Evolutionary conservation across 805 yeast genomes (phyloP), one percentile per base, ranked within the genome.

Genomic region (Clavispora fructus): DNA sequence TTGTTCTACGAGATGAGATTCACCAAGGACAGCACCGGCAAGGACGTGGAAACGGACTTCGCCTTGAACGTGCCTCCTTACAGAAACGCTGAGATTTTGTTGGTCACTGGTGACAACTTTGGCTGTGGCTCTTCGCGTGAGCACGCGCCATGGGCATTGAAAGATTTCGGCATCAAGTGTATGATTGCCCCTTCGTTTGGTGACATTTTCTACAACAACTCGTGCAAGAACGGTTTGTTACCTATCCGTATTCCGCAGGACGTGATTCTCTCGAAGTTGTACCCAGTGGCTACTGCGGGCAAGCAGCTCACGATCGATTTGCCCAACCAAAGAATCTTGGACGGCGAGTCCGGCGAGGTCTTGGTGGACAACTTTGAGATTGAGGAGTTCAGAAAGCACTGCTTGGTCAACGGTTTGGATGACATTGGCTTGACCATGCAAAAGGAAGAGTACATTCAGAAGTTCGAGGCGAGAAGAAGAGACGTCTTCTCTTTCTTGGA

Each of bases 61-160:
- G 85, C 87, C 46, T 78, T 94, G 58, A 94, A 94, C 66, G 87
- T 81, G 43, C 85, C 76, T 45, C 96, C 97, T 43, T 92, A 82
- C 76, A 80, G 83, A 55, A 60, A 77, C 23, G 85, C 98, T 17
- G 83, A 86, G 67, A 84, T 92, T 56, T 74, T 94, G 55, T 85
- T 92, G 56, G 96, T 90, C 49, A 82, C 95, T 38, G 99, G 99
- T 66, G 95, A 88, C 64, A 94, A 94, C 76, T 94, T 94, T 64
- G 99, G 99, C 56, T 94, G 99, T 75, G 99, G 99, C 61, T 91
- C 97, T 35, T 91, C 97, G 1, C 88, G 99, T 79, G 99, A 94
- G 69, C 99, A 94, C 62, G 99, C 99, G 30, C 98, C 99, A 48
- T 94, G 99, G 99, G 98, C 99, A 2, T 78, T 94, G 56, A 91